Base-by-base conservation (phyloP, 345 rosid species). In the Hibiscus syriacus region DNA sequence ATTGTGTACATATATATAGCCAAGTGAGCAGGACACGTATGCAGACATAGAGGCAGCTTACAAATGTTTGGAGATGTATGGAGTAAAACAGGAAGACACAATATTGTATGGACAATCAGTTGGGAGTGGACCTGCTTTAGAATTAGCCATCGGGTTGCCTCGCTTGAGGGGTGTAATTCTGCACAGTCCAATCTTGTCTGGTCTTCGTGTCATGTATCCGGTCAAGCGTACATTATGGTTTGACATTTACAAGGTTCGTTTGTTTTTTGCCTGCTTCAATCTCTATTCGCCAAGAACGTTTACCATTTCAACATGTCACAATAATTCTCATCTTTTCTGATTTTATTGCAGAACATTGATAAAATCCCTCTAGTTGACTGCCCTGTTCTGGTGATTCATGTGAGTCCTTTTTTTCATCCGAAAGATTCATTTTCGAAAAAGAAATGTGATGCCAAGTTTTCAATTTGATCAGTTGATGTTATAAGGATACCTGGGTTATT, bases 371-470 rank as follows among this genome's bases (percentile, higher is more conserved):
- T 76, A 0, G 83, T 93, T 36, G 74, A 68, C 9, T 90, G 96
- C 80, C 98, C 97, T 0, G 92, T 93, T 73, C 89, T 93, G 36
- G 90, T 93, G 22, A 93, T 93, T 74, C 98, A 93, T 77, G 97
- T 90, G 69, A 85, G 90, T 22, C 20, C 6, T 39, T 60, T 36
- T 20, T 59, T 20, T 20, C 65, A 60, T 4, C 46, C 13, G 30
- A 61, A 61, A 38, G 27, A 13, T 61, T 61, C 66, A 3, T 30
- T 17, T 0, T 32, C 10, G 36, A 46, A 10, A n/a, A 58, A 4
- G 45, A 32, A 58, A 30, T 10, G 3, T 3, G 25, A n/a, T 9
- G 20, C 11, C 54, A 17, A 49, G 54, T 49, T 49, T 49, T 1
- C 23, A 17, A 17, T 49, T 49, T 49, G 55, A 61, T 39, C 30